These are phyloP conservation scores for Zasmidium citrigriseum DNA, from an alignment of 2,329 filamentous ascomycete species.

Conservation along the genomic window DNA sequence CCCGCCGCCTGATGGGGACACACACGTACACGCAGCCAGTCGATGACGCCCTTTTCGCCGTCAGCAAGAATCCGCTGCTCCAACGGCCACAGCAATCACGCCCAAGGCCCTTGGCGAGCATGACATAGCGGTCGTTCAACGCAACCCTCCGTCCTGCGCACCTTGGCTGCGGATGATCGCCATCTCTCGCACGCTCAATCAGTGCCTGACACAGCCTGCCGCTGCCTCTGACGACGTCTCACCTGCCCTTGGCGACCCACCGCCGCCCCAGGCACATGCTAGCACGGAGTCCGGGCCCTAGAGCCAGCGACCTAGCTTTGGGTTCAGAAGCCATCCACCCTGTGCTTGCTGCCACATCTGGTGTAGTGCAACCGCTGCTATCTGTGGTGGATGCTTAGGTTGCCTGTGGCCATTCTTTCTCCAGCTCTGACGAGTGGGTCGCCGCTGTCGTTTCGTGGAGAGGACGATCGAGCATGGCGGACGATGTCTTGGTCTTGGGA, in stretches of 20 bases:
- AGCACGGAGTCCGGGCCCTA: slow-evolving; percentile 11
- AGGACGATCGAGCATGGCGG: slow-evolving; percentile 18
- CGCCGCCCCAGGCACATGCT: slow-evolving; percentile 17
- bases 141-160: slow-evolving; percentile 8
- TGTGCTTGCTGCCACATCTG: slow-evolving; percentile 2
- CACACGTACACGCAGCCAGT: neutral
- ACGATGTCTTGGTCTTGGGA: too few species aligned
- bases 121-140: slow-evolving; percentile 16
- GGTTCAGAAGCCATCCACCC: slow-evolving; percentile 6
- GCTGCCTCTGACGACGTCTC: slow-evolving; percentile 20
- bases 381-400: slow-evolving; percentile 3
- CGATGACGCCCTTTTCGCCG: neutral
- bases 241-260: slow-evolving; percentile 24
- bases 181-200: slow-evolving; percentile 12
- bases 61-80: neutral
- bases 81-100: neutral
- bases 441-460: slow-evolving; percentile 7
- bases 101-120: slow-evolving; percentile 12
- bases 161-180: slow-evolving; percentile 20
- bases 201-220: slow-evolving; percentile 11
- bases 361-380: slow-evolving; percentile 15
- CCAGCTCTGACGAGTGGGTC: slow-evolving; percentile 10
- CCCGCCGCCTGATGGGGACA: neutral
- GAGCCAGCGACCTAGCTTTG: slow-evolving; percentile 5
- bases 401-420: neutral